Conservation (phyloP, 768 basidiomycete species). For the Russula sp. region DNA sequence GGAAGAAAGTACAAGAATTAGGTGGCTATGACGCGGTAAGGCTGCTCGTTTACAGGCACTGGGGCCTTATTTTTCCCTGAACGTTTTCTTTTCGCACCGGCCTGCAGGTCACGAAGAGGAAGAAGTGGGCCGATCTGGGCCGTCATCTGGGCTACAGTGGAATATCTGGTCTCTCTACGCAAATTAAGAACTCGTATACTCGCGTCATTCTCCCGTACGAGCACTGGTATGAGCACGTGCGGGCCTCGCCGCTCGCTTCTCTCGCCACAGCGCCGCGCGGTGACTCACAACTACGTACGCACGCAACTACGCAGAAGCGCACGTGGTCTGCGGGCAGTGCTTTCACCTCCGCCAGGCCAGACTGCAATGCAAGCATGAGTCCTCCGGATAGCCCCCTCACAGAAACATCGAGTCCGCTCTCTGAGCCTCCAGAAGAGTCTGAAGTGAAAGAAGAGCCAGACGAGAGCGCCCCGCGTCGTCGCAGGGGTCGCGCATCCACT, state of each 20-base stretch:
- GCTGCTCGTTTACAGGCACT: slow-evolving; percentile 12
- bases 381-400: slow-evolving; percentile 72
- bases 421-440: slow-evolving; percentile 74
- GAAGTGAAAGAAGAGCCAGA: slow-evolving; percentile 54
- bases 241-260: slow-evolving; percentile 51
- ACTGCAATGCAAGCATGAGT: slow-evolving; percentile 31
- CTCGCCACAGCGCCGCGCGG: slow-evolving; percentile 24
- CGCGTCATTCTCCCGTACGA: slow-evolving; percentile 96
- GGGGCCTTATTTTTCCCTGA: background rate
- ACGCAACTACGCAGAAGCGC: slow-evolving; percentile 46
- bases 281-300: slow-evolving; percentile 40
- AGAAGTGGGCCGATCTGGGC: slow-evolving; percentile 87
- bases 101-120: slow-evolving; percentile 68
- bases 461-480: slow-evolving; percentile 36
- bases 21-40: slow-evolving; percentile 86
- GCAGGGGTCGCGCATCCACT: slow-evolving; percentile 47
- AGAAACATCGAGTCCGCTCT: slow-evolving; percentile 70
- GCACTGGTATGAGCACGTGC: slow-evolving; percentile 73
- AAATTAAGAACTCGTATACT: slow-evolving; percentile 85
- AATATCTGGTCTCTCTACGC: slow-evolving; percentile 74
- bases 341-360: slow-evolving; percentile 27
- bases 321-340: slow-evolving; percentile 33
- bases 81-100: background rate
- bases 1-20: slow-evolving; percentile 84
- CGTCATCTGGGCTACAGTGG: slow-evolving; percentile 77